Evolutionary conservation across 208 protist species (phyloP).

Genomic region (Leishmania guyanensis): DNA sequence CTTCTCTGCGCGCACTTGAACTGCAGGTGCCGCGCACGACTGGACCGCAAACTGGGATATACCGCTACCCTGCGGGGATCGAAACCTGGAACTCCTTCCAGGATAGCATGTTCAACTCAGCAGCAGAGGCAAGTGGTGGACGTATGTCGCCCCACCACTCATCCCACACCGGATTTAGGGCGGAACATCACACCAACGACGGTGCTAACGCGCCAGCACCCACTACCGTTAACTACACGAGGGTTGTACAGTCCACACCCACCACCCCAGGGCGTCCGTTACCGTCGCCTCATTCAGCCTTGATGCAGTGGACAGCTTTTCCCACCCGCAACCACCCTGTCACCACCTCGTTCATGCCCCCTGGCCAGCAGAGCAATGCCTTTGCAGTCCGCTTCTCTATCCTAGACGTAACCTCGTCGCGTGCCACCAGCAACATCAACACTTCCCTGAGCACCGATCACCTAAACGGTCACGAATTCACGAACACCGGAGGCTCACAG

Average conservation of each 20-base stretch:
- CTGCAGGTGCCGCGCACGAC: constrained; percentile 7
- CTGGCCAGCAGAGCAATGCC: constrained; percentile 8
- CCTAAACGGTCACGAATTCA: constrained; percentile 18
- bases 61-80: constrained; percentile 9
- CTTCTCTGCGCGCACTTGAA: background rate
- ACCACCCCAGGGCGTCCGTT: constrained; percentile 11
- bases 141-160: background rate
- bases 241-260: constrained; percentile 2
- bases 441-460: constrained; percentile 25
- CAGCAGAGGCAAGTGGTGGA: background rate
- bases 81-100: background rate
- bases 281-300: constrained; percentile 13
- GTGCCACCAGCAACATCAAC: constrained; percentile 20
- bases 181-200: background rate
- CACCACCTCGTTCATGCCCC: background rate
- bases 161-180: background rate
- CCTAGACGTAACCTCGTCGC: constrained; percentile 13
- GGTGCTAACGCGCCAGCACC: background rate
- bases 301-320: constrained; percentile 11
- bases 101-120: background rate
- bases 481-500: constrained; percentile 1
- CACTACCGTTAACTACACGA: background rate
- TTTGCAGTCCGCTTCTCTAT: constrained; percentile 12
- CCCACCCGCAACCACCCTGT: background rate
- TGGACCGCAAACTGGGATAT: background rate